These are phyloP conservation scores for Sinapis alba DNA, from an alignment of 441 rosid genomes.

Conservation along the genomic window DNA sequence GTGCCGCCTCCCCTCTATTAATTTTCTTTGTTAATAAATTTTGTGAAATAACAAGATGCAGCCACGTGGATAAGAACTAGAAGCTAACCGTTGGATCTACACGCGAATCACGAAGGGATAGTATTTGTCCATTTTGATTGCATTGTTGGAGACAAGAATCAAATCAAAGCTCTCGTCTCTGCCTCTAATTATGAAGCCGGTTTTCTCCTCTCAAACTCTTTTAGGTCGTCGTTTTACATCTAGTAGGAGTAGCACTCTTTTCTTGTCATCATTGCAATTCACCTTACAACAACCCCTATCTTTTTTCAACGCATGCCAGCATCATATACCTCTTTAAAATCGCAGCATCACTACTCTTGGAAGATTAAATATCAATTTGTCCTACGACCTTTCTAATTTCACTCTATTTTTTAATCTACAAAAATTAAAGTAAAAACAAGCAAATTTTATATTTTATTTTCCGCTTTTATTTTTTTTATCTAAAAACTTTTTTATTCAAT, in stretches of 20 bases:
- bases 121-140: slow-evolving; percentile 18
- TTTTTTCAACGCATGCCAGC: neutral
- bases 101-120: slow-evolving; percentile 45
- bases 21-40: neutral
- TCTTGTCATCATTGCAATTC: neutral
- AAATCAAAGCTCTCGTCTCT: slow-evolving; percentile 26
- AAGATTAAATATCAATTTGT: neutral
- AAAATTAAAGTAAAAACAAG: too few species aligned
- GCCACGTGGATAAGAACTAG: slow-evolving; percentile 7
- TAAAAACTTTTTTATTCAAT: too few species aligned
- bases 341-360: neutral
- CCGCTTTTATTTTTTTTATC: too few species aligned
- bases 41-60: neutral
- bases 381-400: too few species aligned
- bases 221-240: slow-evolving; percentile 25
- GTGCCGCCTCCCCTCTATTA: slow-evolving; percentile 49
- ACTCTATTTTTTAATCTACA: too few species aligned
- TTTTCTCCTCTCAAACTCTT: slow-evolving; percentile 2
- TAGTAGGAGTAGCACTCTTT: too few species aligned
- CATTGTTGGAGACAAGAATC: slow-evolving; percentile 25
- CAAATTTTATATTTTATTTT: too few species aligned
- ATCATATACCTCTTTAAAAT: too few species aligned
- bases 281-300: neutral
- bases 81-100: slow-evolving; percentile 40
- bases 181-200: slow-evolving; percentile 48